These are phyloP conservation scores for Vachellia collinsii DNA, from an alignment of 306 rosid species.

Conservation along the genomic window DNA sequence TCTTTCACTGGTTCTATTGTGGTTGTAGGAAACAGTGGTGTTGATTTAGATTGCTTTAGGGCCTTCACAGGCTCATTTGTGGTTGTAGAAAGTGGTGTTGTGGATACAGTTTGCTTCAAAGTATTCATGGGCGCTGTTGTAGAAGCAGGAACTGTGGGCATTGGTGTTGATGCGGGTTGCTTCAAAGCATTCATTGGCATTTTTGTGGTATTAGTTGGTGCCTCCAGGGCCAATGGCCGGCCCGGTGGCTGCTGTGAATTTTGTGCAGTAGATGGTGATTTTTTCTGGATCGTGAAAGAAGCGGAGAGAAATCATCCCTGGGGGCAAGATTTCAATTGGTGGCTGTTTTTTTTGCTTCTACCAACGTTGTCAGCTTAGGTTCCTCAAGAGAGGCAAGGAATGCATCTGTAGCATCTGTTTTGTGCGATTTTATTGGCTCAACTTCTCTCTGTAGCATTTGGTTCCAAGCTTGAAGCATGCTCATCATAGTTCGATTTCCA, in stretches of 20 bases:
- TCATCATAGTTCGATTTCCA: slow-evolving; percentile 90
- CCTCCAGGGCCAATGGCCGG: slow-evolving; percentile 78
- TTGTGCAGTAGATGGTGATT: slow-evolving; percentile 63
- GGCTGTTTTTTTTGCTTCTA: slow-evolving; percentile 80
- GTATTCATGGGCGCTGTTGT: not conserved
- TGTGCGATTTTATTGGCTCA: slow-evolving; percentile 66
- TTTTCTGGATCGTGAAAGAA: slow-evolving; percentile 73
- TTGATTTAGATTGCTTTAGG: slow-evolving; percentile 2
- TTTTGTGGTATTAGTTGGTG: slow-evolving; percentile 59
- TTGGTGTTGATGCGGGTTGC: slow-evolving; percentile 47
- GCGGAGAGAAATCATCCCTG: slow-evolving; percentile 73
- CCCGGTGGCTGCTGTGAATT: slow-evolving; percentile 59
- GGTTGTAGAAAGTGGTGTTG: not conserved
- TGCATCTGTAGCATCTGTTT: slow-evolving; percentile 91
- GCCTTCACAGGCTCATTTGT: not conserved
- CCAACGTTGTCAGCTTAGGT: slow-evolving; percentile 89
- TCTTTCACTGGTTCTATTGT: not conserved
- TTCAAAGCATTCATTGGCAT: slow-evolving; percentile 44
- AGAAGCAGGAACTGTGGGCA: not conserved
- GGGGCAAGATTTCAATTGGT: slow-evolving; percentile 91
- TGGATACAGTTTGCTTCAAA: not conserved
- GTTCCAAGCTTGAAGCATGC: slow-evolving; percentile 89
- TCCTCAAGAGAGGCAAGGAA: slow-evolving; percentile 90
- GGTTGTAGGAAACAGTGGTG: not conserved
- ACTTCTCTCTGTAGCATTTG: slow-evolving; percentile 85